Evolutionary conservation across 805 yeast species (phyloP), one percentile per base, ranked within the genome.

Genomic region (Metschnikowia hibisci): DNA sequence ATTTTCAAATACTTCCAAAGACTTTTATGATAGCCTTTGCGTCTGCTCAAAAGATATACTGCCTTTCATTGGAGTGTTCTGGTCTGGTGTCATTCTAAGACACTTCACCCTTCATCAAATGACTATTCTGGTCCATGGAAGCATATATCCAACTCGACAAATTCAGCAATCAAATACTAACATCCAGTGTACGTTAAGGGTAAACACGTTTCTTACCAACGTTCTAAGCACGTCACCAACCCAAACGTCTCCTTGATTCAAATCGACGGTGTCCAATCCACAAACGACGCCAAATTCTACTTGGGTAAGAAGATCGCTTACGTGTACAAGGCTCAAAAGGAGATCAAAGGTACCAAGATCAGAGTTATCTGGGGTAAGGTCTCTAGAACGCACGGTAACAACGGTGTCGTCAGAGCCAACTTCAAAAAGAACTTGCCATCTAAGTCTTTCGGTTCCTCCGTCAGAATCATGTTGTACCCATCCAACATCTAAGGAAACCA

Each of bases 351-450:
- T 75, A 78, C 98, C 65, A 91, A 93, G 82, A 87, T 91, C 81
- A 88, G 98, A 81, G 97, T 93, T 68, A 89, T 93, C 80, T 93
- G 99, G 99, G 99, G 99, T 76, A 91, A 91, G 81, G 81, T 93
- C 63, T 79, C 95, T 78, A 90, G 98, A 84, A 80, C 97, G 63
- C 99, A 93, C 85, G 99, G 99, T 76, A 87, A 82, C 90, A 78
- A 84, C 66, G 99, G 99, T 79, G 79, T 87, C 61, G 96, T 93
- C 63, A 91, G 99, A 80, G 98, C 99, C 68, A 87, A 83, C 78
- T 93, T 93, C 95, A 90, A 87, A 81, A 82, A 86, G 77, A 93
- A 93, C 90, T 84, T 93, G 71, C 99, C 99, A 76, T 90, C 99
- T 63, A 90, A 91, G 87, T 89, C 98, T 65, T 91, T 93, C 74